A percentile compares a stretch with the other conserved stretches of the same genome.
phyloP scores from a whole-genome alignment of 2,329 filamentous ascomycete species.

The Aspergillus clavatus region DNA sequence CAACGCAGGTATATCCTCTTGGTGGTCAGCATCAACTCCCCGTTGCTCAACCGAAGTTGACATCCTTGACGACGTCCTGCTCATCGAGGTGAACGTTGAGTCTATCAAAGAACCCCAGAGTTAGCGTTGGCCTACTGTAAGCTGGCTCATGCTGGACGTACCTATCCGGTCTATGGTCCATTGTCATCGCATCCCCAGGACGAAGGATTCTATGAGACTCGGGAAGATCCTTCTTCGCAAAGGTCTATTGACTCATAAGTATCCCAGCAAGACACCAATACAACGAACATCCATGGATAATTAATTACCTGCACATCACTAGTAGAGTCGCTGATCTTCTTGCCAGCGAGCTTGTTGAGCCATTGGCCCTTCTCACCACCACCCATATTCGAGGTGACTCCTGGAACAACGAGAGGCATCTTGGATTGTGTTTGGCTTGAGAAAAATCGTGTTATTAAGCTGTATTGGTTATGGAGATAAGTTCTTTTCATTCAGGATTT shows the following conservation, averaged over 20 bases:
- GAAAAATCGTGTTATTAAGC: not conserved
- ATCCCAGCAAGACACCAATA: not conserved
- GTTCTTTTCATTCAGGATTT: not conserved
- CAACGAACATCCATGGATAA: not conserved
- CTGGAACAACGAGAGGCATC: constrained; percentile 48
- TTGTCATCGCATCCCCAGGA: constrained; percentile 35
- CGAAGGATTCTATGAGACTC: constrained; percentile 41
- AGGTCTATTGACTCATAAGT: constrained; percentile 27
- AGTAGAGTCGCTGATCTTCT: constrained; percentile 38
- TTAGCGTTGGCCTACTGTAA: constrained; percentile 1
- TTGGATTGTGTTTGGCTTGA: constrained; percentile 5
- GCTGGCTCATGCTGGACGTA: constrained; percentile 15
- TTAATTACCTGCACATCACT: constrained; percentile 34
- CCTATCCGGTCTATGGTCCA: constrained; percentile 42
- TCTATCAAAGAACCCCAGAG: constrained; percentile 18
- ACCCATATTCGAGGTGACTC: constrained; percentile 32
- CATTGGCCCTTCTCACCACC: constrained; percentile 38
- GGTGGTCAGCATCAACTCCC: not conserved
- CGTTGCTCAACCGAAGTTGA: constrained; percentile 34
- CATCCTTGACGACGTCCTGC: constrained; percentile 41
- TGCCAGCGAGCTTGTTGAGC: constrained; percentile 44
- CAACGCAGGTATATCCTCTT: not conserved
- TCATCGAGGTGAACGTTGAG: constrained; percentile 44
- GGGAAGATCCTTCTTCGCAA: constrained; percentile 45
- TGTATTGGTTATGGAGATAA: not conserved